Evolutionary conservation across 106 monocot species (phyloP).

Genomic region (Phalaenopsis aphrodite): DNA sequence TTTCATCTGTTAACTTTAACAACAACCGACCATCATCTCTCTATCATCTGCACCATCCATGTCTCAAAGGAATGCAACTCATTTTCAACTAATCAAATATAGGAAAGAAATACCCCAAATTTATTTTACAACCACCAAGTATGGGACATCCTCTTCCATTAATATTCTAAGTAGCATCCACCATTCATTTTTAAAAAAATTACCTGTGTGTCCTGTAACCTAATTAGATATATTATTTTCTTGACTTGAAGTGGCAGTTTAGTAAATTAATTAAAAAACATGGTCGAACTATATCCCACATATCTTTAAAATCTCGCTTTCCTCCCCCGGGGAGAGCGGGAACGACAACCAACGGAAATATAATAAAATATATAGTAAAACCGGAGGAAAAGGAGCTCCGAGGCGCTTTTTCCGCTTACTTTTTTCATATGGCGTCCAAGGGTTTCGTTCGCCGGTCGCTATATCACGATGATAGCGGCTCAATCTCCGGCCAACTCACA

Average conservation of each 20-base stretch:
- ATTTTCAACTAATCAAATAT: no score
- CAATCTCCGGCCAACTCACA: neutral
- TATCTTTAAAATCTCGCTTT: conserved; percentile 3
- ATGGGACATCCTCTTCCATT: no score
- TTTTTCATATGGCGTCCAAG: neutral
- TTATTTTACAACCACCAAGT: no score
- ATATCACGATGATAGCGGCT: neutral
- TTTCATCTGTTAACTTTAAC: no score
- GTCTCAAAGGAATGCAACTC: no score
- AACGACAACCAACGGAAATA: neutral
- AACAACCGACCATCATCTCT: no score
- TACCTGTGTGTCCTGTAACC: no score
- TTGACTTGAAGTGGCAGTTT: neutral
- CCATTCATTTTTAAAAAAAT: no score
- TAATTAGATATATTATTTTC: no score
- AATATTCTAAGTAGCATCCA: no score
- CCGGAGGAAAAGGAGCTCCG: neutral
- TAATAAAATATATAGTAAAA: neutral
- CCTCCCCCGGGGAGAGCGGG: conserved; percentile 5
- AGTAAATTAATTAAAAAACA: neutral
- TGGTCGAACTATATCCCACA: neutral
- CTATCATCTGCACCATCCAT: no score
- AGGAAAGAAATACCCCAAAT: no score
- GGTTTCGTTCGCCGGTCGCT: neutral
- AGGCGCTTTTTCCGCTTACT: neutral